A percentile compares a stretch with the other conserved stretches of the same genome.
These are phyloP conservation scores for Phialemoniopsis sp. DNA, from an alignment of 2,329 filamentous ascomycete genomes.

Conservation along the genomic window DNA sequence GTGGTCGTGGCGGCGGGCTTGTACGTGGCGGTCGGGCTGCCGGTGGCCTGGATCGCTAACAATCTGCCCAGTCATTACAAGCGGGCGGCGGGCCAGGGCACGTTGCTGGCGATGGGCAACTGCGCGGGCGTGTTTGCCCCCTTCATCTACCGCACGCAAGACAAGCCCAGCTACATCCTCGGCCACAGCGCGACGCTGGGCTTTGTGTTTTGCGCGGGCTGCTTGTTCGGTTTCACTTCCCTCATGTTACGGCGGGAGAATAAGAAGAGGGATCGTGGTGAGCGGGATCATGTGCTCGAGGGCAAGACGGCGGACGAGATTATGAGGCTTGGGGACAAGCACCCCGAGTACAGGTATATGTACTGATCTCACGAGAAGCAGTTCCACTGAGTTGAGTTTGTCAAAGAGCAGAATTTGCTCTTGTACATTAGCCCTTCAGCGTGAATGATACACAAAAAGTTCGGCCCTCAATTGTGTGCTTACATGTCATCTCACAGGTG, in stretches of 20 bases:
- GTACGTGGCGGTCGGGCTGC: constrained; percentile 56
- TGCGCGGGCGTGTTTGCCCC: constrained; percentile 3
- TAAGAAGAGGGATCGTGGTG: neutral
- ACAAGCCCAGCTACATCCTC: constrained; percentile 3
- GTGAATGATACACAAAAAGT: too few species aligned
- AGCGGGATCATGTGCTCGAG: constrained; percentile 3
- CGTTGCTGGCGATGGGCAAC: constrained; percentile 10
- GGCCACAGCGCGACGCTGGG: constrained; percentile 4
- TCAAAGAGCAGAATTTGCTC: too few species aligned
- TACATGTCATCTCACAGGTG: too few species aligned
- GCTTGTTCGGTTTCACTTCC: constrained; percentile 1
- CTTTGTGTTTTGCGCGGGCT: neutral
- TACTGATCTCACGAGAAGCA: too few species aligned
- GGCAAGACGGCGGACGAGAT: constrained; percentile 5
- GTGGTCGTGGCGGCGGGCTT: constrained; percentile 72
- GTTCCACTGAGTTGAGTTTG: too few species aligned
- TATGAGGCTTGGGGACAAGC: constrained; percentile 1
- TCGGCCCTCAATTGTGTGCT: too few species aligned
- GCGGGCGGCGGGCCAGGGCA: constrained; percentile 33
- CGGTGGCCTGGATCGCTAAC: constrained; percentile 55
- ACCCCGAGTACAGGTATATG: too few species aligned
- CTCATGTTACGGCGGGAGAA: constrained; percentile 1
- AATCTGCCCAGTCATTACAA: constrained; percentile 75
- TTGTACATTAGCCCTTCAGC: too few species aligned
- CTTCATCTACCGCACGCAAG: constrained; percentile 1